Conservation (phyloP, 129 eudicot species). For the Sambucus nigra region DNA sequence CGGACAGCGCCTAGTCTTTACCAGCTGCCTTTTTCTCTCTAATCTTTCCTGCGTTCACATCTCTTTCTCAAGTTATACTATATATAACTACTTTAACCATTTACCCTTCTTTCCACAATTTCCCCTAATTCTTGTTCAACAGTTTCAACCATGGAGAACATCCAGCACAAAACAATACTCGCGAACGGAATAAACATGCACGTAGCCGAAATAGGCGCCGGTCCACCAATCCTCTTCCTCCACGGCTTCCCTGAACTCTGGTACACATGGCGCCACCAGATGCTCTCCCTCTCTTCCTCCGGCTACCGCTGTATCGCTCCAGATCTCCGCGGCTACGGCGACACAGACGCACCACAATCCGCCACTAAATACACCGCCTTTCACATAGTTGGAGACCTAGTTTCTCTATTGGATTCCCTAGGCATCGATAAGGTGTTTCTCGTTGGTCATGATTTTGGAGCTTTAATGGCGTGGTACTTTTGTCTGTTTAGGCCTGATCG, state of each 20-base stretch:
- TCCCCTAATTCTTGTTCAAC: too few species aligned
- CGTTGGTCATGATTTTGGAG: conserved; percentile 94
- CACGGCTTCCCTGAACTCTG: conserved; percentile 92
- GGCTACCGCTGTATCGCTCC: conserved; percentile 83
- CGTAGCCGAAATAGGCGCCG: conserved; percentile 54
- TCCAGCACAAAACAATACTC: conserved; percentile 37
- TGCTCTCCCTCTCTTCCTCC: conserved; percentile 46
- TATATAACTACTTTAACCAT: too few species aligned
- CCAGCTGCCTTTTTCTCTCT: not conserved
- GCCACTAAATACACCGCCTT: conserved; percentile 50
- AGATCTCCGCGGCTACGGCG: conserved; percentile 93
- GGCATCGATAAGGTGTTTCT: conserved; percentile 44
- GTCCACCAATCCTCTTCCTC: conserved; percentile 61
- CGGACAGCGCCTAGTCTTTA: too few species aligned
- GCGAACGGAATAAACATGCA: conserved; percentile 78
- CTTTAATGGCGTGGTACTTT: conserved; percentile 55
- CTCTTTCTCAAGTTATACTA: too few species aligned
- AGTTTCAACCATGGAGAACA: conserved; percentile 36
- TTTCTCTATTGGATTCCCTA: conserved; percentile 44
- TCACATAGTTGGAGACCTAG: conserved; percentile 70
- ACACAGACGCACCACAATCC: conserved; percentile 57
- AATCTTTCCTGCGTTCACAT: not conserved
- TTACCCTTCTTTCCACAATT: too few species aligned
- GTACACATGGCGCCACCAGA: conserved; percentile 97
- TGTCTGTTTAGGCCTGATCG: conserved; percentile 61